Evolutionary conservation across 2,329 filamentous ascomycete species (phyloP).

Genomic region (Monosporascus sp.): DNA sequence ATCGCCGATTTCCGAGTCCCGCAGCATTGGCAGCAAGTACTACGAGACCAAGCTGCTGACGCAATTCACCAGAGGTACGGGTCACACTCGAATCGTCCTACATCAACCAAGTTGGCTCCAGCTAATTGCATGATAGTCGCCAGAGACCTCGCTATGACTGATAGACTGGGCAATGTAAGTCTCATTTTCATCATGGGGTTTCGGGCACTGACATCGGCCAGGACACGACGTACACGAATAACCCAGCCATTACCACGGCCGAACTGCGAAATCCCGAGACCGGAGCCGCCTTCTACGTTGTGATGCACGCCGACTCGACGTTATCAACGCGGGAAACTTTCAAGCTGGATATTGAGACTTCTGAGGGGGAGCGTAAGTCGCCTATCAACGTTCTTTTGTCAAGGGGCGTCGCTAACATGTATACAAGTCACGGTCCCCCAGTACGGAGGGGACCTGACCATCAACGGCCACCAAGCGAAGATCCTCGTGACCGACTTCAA

Average conservation of each 20-base stretch:
- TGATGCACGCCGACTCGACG: slow-evolving; percentile 48
- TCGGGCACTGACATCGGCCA: slow-evolving; percentile 23
- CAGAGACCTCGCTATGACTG: slow-evolving; percentile 49
- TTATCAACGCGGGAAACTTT: slow-evolving; percentile 47
- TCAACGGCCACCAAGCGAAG: slow-evolving; percentile 59
- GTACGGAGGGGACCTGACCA: slow-evolving; percentile 39
- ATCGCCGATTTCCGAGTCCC: slow-evolving; percentile 54
- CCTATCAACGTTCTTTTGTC: not conserved
- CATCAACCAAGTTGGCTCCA: too few relatives aligned
- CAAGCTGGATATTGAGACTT: slow-evolving; percentile 50
- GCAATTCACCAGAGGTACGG: slow-evolving; percentile 45
- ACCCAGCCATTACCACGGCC: slow-evolving; percentile 44
- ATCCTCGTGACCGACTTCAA: slow-evolving; percentile 55
- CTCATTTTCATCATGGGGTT: too few relatives aligned
- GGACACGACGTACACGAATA: slow-evolving; percentile 45
- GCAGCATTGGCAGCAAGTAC: slow-evolving; percentile 53
- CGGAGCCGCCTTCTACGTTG: slow-evolving; percentile 53
- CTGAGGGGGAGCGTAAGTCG: slow-evolving; percentile 36
- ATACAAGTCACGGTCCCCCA: slow-evolving; percentile 44
- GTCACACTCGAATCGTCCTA: too few relatives aligned
- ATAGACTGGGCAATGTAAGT: slow-evolving; percentile 35
- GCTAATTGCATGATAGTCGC: slow-evolving; percentile 32
- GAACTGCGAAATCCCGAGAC: slow-evolving; percentile 56
- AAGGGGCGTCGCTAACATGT: not conserved
- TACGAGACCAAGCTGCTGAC: slow-evolving; percentile 59